Evolutionary conservation across 2,329 filamentous ascomycete species (phyloP).

Genomic region (Cladorrhinum sp.): DNA sequence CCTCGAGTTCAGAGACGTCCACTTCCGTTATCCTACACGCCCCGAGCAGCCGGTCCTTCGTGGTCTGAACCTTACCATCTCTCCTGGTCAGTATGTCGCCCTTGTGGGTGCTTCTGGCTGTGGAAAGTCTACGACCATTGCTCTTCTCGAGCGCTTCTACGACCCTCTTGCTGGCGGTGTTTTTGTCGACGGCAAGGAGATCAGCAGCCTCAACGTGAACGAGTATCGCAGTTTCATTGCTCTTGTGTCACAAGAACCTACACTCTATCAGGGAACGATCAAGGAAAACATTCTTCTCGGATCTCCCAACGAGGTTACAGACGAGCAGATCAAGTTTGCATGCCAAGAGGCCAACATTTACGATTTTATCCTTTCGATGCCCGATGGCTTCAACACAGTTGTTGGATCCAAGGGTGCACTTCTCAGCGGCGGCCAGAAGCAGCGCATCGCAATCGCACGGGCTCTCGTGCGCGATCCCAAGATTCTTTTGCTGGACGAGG

Average conservation of each 20-base stretch:
- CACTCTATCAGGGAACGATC: slow-evolving; percentile 89
- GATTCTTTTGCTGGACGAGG: slow-evolving; percentile 79
- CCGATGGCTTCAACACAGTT: slow-evolving; percentile 79
- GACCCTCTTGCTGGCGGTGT: slow-evolving; percentile 79
- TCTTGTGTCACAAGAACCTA: slow-evolving; percentile 91
- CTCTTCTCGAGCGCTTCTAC: slow-evolving; percentile 90
- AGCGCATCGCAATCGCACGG: slow-evolving; percentile 88
- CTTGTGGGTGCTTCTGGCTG: slow-evolving; percentile 93
- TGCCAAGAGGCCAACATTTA: slow-evolving; percentile 91
- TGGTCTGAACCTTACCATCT: slow-evolving; percentile 71
- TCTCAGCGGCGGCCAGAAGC: slow-evolving; percentile 88
- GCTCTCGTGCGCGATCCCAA: slow-evolving; percentile 89
- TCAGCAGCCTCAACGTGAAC: slow-evolving; percentile 76
- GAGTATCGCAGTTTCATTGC: slow-evolving; percentile 81
- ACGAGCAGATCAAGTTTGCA: slow-evolving; percentile 70
- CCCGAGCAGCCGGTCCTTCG: slow-evolving; percentile 89
- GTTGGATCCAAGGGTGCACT: slow-evolving; percentile 85
- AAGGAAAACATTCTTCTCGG: slow-evolving; percentile 87
- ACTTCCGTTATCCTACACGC: slow-evolving; percentile 90
- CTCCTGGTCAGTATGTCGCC: slow-evolving; percentile 79
- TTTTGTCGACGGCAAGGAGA: slow-evolving; percentile 78
- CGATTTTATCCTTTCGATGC: slow-evolving; percentile 83
- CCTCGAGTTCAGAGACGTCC: slow-evolving; percentile 87
- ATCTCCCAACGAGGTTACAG: slow-evolving; percentile 62
- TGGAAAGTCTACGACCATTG: slow-evolving; percentile 91